Percentiles rank a stretch among this genome's conserved stretches.
phyloP scores from a whole-genome alignment of 768 basidiomycete genomes.

The Calocybe indica region DNA sequence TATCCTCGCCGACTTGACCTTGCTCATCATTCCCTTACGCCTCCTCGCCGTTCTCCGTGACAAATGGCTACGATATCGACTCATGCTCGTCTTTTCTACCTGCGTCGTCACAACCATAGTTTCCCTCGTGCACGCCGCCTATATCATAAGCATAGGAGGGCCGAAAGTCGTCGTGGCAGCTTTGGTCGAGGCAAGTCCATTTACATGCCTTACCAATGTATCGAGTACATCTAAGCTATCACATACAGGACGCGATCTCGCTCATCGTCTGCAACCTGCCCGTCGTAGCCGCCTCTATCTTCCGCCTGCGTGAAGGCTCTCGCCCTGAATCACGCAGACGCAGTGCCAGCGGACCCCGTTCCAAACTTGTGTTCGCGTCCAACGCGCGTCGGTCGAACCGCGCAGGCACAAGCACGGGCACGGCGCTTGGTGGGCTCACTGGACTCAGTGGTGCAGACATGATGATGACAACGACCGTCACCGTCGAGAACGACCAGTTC shows the following conservation, averaged over 20 bases:
- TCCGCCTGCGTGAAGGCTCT: conserved; percentile 9
- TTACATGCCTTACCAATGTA: neutral
- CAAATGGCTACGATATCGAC: conserved; percentile 27
- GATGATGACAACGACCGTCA: too few species aligned
- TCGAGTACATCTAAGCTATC: neutral
- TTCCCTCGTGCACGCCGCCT: conserved; percentile 37
- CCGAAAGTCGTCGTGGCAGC: conserved; percentile 28
- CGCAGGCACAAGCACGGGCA: too few species aligned
- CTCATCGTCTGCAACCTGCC: conserved; percentile 33
- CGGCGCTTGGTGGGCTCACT: too few species aligned
- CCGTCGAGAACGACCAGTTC: too few species aligned
- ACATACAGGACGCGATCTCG: conserved; percentile 22
- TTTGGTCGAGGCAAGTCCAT: conserved; percentile 31
- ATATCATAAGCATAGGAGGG: conserved; percentile 24
- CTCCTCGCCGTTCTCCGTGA: conserved; percentile 36
- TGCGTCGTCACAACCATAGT: conserved; percentile 43
- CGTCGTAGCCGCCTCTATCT: conserved; percentile 22
- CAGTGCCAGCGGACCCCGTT: too few species aligned
- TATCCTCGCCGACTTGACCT: conserved; percentile 35
- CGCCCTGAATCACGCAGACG: too few species aligned
- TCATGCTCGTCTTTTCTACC: conserved; percentile 47
- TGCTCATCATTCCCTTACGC: conserved; percentile 38
- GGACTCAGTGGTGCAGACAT: too few species aligned
- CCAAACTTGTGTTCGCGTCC: too few species aligned
- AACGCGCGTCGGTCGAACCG: too few species aligned